Base-by-base conservation (phyloP, 129 eudicot genomes). In the Centrapalus pauciflorus region DNA sequence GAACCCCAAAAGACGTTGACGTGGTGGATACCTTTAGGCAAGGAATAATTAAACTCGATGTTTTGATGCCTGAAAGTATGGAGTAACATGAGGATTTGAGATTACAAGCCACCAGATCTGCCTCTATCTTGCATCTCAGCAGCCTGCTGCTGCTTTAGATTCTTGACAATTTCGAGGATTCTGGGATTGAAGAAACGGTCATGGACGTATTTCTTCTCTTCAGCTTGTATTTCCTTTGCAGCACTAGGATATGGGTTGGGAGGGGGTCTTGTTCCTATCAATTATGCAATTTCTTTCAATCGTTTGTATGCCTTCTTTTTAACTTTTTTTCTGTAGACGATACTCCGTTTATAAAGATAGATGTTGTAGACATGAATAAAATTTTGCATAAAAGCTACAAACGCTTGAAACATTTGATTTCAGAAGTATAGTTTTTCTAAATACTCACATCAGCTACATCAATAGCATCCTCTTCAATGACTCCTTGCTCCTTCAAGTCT, bases 221-320 rank as follows among this genome's bases (percentile, higher is more conserved):
- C 94, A 7, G 93, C 97, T 55, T 91, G 96, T 65, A 91, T 87
- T 76, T 87, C 90, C 77, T 88, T 92, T 41, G 88, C 67, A 76
- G 91, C 95, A 79, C 95, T 83, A 4, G 85, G 85, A 68, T 85
- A 92, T 43, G 96, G 98, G 73, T 85, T 88, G 49, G 88, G 85
- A 58, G 98, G 98, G 45, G 87, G 88, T 58, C 64, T 81, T 51
- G 85, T 92, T 19, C 87, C 98, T 79, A 81, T 87, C 49, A 83
- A 71, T 30, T 66, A 64, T 24, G 95, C 78, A 23, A 85, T 85
- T 78, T 92, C 83, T 80, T 81, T 92, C 89, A 92, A 65, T 30
- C 86, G 77, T 33, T 65, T 33, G 74, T 85, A 92, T 52, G 96
- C 98, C 60, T 83, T 83, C 89, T 79, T 85, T 81, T 82, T 88